Conservation (phyloP, 768 basidiomycete species). For the Termitomyces titanicus region DNA sequence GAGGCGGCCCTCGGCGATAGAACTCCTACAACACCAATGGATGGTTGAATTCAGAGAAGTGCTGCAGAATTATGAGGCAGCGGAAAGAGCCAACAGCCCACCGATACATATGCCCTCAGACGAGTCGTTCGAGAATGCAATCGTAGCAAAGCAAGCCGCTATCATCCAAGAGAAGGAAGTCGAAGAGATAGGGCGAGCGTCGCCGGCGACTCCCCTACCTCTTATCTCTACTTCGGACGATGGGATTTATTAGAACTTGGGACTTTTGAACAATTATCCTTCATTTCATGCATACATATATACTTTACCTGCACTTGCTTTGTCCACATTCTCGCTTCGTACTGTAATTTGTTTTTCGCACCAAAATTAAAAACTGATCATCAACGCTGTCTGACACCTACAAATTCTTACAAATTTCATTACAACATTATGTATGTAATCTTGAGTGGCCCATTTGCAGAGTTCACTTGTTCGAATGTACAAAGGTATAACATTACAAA, state of each 20-base stretch:
- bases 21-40: constrained; percentile 89
- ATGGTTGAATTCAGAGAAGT: constrained; percentile 79
- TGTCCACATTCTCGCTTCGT: background rate
- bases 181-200: constrained; percentile 48
- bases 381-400: no score
- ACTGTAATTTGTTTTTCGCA: background rate
- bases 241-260: background rate
- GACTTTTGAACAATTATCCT: background rate
- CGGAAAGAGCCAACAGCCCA: constrained; percentile 49
- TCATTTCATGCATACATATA: background rate
- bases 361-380: no score
- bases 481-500: no score
- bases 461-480: no score
- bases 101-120: constrained; percentile 43
- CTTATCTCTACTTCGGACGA: constrained; percentile 20
- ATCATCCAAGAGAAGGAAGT: constrained; percentile 59
- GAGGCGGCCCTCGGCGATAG: constrained; percentile 76
- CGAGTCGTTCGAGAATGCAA: constrained; percentile 45
- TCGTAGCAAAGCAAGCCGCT: constrained; percentile 53
- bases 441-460: no score
- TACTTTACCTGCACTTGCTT: background rate
- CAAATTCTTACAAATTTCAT: no score
- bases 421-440: no score
- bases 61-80: constrained; percentile 63
- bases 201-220: constrained; percentile 46